These are phyloP conservation scores for Apiospora hydei DNA, from an alignment of 2,329 filamentous ascomycete genomes.

Conservation along the genomic window DNA sequence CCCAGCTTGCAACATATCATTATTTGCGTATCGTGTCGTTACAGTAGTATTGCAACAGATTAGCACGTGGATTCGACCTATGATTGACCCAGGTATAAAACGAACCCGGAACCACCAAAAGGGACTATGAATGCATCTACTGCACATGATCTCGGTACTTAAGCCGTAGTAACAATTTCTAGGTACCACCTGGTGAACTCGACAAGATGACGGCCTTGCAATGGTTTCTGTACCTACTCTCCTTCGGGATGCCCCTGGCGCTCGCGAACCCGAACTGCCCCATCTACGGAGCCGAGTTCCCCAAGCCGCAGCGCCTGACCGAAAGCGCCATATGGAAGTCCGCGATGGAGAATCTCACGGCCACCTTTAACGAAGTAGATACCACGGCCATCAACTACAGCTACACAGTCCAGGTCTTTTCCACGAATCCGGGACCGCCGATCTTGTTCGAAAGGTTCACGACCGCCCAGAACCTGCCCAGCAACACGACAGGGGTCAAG, in stretches of 20 bases:
- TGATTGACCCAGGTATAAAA: background rate
- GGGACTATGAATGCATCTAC: background rate
- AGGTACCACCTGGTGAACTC: background rate
- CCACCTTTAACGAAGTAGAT: constrained; percentile 10
- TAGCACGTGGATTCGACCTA: background rate
- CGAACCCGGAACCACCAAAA: background rate
- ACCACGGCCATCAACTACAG: constrained; percentile 19
- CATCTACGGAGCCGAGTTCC: constrained; percentile 23
- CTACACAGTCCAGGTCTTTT: constrained; percentile 25
- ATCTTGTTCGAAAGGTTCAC: constrained; percentile 23
- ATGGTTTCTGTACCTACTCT: background rate
- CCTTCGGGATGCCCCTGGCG: background rate
- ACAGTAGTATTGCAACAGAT: background rate
- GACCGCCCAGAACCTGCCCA: constrained; percentile 41
- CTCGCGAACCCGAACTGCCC: constrained; percentile 24
- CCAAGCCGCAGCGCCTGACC: constrained; percentile 12
- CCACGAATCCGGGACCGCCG: constrained; percentile 22
- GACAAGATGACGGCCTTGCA: background rate
- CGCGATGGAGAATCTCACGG: constrained; percentile 22
- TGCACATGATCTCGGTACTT: background rate
- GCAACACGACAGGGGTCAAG: constrained; percentile 40
- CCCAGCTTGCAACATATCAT: background rate
- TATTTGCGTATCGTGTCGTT: background rate
- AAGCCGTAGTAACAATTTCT: background rate
- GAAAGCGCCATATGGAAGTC: constrained; percentile 24